Conservation (phyloP, 208 protist genomes). For the Naegleria fowleri region DNA sequence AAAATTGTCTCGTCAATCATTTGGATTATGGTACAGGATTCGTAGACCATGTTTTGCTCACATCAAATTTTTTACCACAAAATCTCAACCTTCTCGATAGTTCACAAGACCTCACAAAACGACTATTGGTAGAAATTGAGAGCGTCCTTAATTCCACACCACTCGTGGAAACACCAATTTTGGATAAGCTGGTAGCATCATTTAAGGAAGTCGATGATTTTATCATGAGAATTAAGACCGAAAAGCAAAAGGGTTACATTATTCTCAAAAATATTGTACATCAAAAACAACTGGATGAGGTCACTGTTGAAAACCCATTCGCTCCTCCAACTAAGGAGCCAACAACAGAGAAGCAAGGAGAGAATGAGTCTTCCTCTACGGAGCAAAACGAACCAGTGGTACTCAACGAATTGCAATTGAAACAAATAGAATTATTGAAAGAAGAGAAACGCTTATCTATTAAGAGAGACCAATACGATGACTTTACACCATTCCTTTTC, state of each 20-base stretch:
- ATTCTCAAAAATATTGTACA: background rate
- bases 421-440: constrained; percentile 18
- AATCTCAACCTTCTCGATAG: background rate
- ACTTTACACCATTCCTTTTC: constrained; percentile 79
- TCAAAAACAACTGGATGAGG: background rate
- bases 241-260: constrained; percentile 15
- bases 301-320: background rate
- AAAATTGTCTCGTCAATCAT: constrained; percentile 44
- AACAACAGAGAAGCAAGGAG: background rate
- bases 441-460: background rate
- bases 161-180: background rate
- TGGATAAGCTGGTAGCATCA: background rate
- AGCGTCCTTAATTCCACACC: background rate
- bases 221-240: background rate
- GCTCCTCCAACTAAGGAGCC: background rate
- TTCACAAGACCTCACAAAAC: background rate
- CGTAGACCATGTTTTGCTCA: constrained; percentile 59
- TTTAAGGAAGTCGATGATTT: constrained; percentile 32
- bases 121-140: background rate
- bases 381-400: background rate
- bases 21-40: constrained; percentile 58
- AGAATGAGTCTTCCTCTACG: background rate
- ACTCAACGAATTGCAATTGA: background rate
- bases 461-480: constrained; percentile 61
- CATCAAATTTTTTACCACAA: constrained; percentile 39